phyloP scores from a whole-genome alignment of 2,329 filamentous ascomycete species.

The Cytospora schulzeri region DNA sequence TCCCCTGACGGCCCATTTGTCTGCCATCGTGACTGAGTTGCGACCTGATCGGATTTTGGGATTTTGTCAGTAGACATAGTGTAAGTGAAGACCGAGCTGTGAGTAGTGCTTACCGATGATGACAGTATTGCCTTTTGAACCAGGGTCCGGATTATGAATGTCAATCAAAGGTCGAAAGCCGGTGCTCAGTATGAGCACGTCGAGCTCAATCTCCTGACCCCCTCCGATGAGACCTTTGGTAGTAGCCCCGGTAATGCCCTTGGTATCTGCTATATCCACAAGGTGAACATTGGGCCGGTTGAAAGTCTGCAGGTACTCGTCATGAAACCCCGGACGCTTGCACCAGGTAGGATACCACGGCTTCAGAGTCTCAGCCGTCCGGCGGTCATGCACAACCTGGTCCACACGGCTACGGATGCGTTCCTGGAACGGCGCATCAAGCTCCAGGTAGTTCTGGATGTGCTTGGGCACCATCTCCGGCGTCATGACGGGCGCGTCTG shows the following conservation, averaged over 20 bases:
- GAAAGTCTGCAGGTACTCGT: constrained; percentile 51
- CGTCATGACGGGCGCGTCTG: constrained; percentile 38
- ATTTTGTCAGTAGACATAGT: neutral
- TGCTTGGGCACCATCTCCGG: constrained; percentile 42
- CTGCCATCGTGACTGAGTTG: constrained; percentile 22
- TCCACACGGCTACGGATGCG: constrained; percentile 43
- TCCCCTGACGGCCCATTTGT: constrained; percentile 28
- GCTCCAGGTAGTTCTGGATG: constrained; percentile 40
- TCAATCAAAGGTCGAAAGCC: constrained; percentile 22
- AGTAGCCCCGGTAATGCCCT: constrained; percentile 34
- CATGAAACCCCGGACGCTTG: constrained; percentile 55
- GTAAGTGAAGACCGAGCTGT: too few relatives aligned
- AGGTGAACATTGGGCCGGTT: constrained; percentile 51
- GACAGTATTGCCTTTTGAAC: constrained; percentile 17
- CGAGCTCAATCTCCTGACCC: constrained; percentile 11
- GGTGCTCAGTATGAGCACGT: constrained; percentile 29
- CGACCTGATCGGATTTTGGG: constrained; percentile 23
- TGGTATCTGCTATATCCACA: constrained; percentile 48
- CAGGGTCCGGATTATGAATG: constrained; percentile 23
- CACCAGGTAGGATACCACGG: constrained; percentile 55
- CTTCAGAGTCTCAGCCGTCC: constrained; percentile 46
- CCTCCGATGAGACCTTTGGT: constrained; percentile 9
- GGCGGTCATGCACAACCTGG: constrained; percentile 44
- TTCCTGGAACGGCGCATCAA: constrained; percentile 48
- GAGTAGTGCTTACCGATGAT: constrained; percentile 4